phyloP scores from a whole-genome alignment of 495 filamentous ascomycete species.

The Penicillium coffeae region DNA sequence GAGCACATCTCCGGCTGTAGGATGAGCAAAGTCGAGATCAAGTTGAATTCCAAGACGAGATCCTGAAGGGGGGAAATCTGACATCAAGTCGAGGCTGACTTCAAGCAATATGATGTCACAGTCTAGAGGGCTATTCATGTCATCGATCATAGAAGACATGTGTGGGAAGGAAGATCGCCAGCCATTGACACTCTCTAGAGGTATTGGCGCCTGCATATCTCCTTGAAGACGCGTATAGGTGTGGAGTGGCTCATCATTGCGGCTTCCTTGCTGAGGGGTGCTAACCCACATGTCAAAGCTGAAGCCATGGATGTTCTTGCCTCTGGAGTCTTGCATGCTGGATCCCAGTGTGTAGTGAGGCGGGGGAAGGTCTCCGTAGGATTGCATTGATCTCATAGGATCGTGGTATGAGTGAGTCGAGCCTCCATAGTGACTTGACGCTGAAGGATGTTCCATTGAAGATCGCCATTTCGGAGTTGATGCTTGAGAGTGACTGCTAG shows the following conservation, averaged over 20 bases:
- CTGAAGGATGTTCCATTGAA: slow-evolving; percentile 36
- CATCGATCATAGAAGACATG: slow-evolving; percentile 34
- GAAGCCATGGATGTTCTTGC: slow-evolving; percentile 38
- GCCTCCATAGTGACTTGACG: slow-evolving; percentile 30
- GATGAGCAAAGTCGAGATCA: slow-evolving; percentile 40
- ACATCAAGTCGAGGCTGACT: slow-evolving; percentile 44
- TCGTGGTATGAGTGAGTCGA: slow-evolving; percentile 33
- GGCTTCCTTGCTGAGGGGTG: slow-evolving; percentile 37
- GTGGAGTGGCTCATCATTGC: slow-evolving; percentile 42
- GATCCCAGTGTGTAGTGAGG: slow-evolving; percentile 36
- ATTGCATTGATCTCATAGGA: slow-evolving; percentile 29
- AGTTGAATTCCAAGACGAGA: slow-evolving; percentile 44
- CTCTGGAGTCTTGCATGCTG: slow-evolving; percentile 30
- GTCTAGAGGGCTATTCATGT: slow-evolving; percentile 31
- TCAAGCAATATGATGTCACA: slow-evolving; percentile 51
- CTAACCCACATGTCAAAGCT: slow-evolving; percentile 53
- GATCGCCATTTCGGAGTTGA: slow-evolving; percentile 35
- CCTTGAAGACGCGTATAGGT: slow-evolving; percentile 49
- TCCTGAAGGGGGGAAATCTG: slow-evolving; percentile 38
- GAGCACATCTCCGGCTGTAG: slow-evolving; percentile 31
- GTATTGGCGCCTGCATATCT: slow-evolving; percentile 36
- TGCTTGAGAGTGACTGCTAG: slow-evolving; percentile 32
- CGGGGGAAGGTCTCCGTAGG: slow-evolving; percentile 34
- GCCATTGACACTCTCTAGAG: slow-evolving; percentile 37
- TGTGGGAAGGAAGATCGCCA: slow-evolving; percentile 49